These are phyloP conservation scores for Orbilia ellipsospora DNA, from an alignment of 2,329 filamentous ascomycete species.

Conservation along the genomic window DNA sequence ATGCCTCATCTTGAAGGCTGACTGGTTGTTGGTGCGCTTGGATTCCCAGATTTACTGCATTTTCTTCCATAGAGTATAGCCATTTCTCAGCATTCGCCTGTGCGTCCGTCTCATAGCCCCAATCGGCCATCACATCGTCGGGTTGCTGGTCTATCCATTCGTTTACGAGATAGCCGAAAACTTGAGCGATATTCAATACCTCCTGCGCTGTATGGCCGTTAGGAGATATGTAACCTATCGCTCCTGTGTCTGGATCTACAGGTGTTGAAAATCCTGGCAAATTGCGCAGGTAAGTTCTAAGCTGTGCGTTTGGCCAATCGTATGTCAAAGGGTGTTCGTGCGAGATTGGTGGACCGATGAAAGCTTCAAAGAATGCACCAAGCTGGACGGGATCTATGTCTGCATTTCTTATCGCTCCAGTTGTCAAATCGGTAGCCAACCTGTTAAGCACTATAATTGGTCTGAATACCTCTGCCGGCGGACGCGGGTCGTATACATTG, in stretches of 20 bases:
- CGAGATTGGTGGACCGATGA: conserved; percentile 19
- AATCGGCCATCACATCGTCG: background rate
- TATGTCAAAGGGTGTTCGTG: background rate
- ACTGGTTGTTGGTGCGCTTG: too few relatives aligned
- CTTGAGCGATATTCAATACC: conserved; percentile 9
- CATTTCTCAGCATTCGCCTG: conserved; percentile 28
- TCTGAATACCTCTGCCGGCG: conserved; percentile 19
- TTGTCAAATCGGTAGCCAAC: conserved; percentile 13
- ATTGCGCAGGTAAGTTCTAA: conserved; percentile 9
- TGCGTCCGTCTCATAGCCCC: background rate
- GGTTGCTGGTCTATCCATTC: conserved; percentile 9
- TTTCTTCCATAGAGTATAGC: conserved; percentile 26
- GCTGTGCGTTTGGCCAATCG: conserved; percentile 23
- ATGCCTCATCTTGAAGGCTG: too few relatives aligned
- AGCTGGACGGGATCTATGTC: background rate
- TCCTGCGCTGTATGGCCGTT: conserved; percentile 18
- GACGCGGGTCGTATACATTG: conserved; percentile 5
- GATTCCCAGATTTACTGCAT: too few relatives aligned
- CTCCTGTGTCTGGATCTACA: conserved; percentile 1
- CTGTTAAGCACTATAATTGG: conserved; percentile 24
- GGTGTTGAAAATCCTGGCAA: conserved; percentile 14
- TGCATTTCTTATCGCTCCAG: background rate
- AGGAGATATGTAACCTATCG: conserved; percentile 1
- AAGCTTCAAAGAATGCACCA: conserved; percentile 21
- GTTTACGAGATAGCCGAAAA: background rate